Conservation (phyloP, 441 rosid species). For the Populus hybrid region DNA sequence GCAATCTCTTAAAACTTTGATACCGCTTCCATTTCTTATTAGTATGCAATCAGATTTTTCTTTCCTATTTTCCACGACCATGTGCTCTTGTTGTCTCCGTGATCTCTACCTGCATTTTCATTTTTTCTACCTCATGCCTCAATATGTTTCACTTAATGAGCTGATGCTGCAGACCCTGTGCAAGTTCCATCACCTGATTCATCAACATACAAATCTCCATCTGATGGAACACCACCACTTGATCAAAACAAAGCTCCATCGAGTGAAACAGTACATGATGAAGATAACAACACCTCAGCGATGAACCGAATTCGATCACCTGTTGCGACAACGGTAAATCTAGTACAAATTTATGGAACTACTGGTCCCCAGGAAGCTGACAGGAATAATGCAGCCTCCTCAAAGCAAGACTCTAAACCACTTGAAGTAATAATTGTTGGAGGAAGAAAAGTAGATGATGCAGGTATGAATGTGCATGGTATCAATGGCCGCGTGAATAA, state of each 20-base stretch:
- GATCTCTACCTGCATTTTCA: neutral
- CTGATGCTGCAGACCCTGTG: neutral
- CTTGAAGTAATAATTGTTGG: neutral
- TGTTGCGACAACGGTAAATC: too few species aligned
- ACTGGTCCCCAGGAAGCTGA: neutral
- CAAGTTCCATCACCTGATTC: neutral
- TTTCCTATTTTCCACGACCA: too few species aligned
- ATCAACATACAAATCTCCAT: neutral
- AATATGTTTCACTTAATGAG: too few species aligned
- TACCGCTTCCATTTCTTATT: neutral
- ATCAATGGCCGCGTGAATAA: too few species aligned
- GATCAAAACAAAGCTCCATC: too few species aligned
- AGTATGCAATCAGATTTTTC: too few species aligned
- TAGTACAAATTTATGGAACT: neutral
- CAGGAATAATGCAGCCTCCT: neutral
- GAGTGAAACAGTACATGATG: too few species aligned
- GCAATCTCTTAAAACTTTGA: neutral
- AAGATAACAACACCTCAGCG: too few species aligned
- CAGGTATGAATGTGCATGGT: neutral
- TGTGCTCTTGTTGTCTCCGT: too few species aligned
- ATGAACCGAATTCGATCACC: too few species aligned
- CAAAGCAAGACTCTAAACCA: neutral
- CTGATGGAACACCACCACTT: neutral
- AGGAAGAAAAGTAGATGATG: neutral
- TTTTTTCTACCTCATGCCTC: neutral